phyloP scores from a whole-genome alignment of 345 rosid genomes.

The Pistacia vera region DNA sequence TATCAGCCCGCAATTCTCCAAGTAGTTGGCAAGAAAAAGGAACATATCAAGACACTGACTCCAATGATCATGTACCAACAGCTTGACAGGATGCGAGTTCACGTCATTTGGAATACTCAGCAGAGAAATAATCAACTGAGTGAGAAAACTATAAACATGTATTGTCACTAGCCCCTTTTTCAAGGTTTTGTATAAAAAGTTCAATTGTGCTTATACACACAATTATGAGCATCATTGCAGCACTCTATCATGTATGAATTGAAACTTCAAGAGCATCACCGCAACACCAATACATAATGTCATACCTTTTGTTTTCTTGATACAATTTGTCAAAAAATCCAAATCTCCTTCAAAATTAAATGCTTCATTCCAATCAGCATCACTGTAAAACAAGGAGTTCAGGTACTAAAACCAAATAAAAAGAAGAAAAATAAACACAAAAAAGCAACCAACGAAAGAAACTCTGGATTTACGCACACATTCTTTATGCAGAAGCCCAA shows the following conservation, averaged over 20 bases:
- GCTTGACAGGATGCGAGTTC: no score
- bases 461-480: conserved; percentile 45
- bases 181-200: not conserved
- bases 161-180: not conserved
- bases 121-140: no score
- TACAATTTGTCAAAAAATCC: conserved; percentile 66
- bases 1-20: no score
- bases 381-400: conserved; percentile 43
- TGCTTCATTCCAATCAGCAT: conserved; percentile 74
- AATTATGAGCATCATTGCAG: no score
- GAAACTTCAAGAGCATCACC: no score
- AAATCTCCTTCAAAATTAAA: conserved; percentile 58
- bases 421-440: not conserved
- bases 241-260: no score
- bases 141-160: not conserved
- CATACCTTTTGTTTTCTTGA: conserved; percentile 68
- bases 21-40: no score
- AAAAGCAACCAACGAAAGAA: not conserved
- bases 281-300: no score
- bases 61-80: no score
- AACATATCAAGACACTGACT: no score
- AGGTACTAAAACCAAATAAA: conserved; percentile 8
- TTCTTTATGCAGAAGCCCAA: conserved; percentile 75
- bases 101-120: no score
- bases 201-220: not conserved